These are phyloP conservation scores for Magnolia sinica DNA, from an alignment of 164 flowering plant species.

Conservation along the genomic window DNA sequence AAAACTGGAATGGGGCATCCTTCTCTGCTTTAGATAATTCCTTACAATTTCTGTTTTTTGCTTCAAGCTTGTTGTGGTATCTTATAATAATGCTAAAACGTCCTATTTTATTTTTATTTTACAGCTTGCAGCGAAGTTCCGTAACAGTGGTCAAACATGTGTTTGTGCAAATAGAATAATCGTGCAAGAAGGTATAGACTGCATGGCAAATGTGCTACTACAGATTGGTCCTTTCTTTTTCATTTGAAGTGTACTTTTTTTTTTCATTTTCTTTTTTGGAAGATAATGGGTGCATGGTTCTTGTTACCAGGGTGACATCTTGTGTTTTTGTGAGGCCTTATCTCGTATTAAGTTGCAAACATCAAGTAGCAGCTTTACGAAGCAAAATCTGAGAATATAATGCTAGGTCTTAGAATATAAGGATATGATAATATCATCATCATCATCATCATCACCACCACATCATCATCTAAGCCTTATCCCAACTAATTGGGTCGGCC, in stretches of 20 bases:
- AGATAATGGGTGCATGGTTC: no score
- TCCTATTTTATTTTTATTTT: constrained; percentile 9
- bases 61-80: background rate
- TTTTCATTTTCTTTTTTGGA: no score
- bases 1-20: background rate
- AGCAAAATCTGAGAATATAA: no score
- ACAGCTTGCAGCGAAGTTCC: constrained; percentile 92
- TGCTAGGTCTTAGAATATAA: no score
- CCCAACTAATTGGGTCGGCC: no score
- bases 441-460: no score
- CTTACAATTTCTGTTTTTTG: background rate
- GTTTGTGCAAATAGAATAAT: constrained; percentile 89
- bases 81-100: background rate
- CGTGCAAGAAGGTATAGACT: constrained; percentile 86
- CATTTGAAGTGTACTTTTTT: background rate
- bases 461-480: no score
- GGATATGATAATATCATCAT: no score
- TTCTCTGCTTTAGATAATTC: background rate
- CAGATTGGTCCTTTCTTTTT: background rate
- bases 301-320: no score
- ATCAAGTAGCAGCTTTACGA: no score
- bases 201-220: constrained; percentile 1
- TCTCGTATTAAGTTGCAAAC: no score
- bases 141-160: constrained; percentile 98
- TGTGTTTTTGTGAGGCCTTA: no score